Conservation (phyloP, 164 flowering plant genomes). For the Platanus orientalis region DNA sequence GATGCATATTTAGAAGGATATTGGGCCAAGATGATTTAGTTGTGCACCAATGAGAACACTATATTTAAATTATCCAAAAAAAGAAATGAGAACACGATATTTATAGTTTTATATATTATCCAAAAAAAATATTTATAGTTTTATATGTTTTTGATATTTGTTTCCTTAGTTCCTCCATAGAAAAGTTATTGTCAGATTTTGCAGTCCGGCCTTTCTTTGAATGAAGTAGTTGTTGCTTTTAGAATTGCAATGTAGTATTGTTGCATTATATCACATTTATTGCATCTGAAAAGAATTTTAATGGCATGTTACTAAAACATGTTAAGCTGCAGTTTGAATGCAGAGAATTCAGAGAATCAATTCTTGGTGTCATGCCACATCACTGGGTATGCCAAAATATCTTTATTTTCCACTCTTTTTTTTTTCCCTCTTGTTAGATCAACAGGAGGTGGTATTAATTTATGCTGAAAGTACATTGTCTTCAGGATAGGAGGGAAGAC, state of each 20-base stretch:
- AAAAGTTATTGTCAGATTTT: background rate
- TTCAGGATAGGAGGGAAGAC: constrained; percentile 95
- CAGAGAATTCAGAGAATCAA: constrained; percentile 94
- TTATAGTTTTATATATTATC: no score
- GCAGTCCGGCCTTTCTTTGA: background rate
- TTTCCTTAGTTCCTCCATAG: background rate
- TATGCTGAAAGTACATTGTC: constrained; percentile 1
- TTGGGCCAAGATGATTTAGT: background rate
- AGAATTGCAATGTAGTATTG: background rate
- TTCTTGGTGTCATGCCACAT: constrained; percentile 97
- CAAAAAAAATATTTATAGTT: no score
- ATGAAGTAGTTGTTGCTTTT: background rate
- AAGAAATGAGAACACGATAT: background rate
- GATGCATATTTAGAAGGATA: background rate
- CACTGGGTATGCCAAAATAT: constrained; percentile 60
- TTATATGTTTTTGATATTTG: background rate
- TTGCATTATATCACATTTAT: background rate
- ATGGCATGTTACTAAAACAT: constrained; percentile 16
- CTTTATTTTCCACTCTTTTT: background rate
- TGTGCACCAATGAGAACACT: background rate
- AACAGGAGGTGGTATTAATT: background rate
- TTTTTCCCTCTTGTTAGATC: background rate
- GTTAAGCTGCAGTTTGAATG: constrained; percentile 72
- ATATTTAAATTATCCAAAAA: background rate
- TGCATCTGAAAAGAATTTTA: background rate